Conservation (phyloP, 768 basidiomycete species). For the Macrolepiota albuminosa region DNA sequence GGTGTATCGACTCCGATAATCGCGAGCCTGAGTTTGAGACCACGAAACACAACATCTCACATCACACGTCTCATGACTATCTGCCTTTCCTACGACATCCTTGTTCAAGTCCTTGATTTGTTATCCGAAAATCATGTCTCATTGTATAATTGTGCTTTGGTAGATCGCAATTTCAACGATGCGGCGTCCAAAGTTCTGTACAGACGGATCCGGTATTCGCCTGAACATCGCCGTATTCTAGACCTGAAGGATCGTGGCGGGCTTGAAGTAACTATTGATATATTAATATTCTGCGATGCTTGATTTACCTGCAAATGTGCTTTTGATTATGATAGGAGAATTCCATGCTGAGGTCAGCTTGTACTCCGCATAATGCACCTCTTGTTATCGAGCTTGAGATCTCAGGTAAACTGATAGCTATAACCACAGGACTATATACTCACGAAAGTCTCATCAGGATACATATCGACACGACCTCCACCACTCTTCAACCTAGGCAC, state of each 20-base stretch:
- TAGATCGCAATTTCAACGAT: slow-evolving; percentile 39
- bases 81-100: slow-evolving; percentile 29
- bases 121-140: slow-evolving; percentile 29
- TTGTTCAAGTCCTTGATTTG: slow-evolving; percentile 27
- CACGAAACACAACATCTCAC: not conserved
- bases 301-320: not conserved
- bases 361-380: slow-evolving; percentile 31
- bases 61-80: slow-evolving; percentile 1
- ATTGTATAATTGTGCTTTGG: slow-evolving; percentile 38
- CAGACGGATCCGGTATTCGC: slow-evolving; percentile 35
- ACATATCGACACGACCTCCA: slow-evolving; percentile 22
- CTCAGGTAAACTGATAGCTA: slow-evolving; percentile 28
- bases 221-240: slow-evolving; percentile 26
- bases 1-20: not conserved
- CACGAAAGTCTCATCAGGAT: slow-evolving; percentile 13
- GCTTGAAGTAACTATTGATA: slow-evolving; percentile 27
- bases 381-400: slow-evolving; percentile 41
- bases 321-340: slow-evolving; percentile 19
- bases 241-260: slow-evolving; percentile 31
- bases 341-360: slow-evolving; percentile 36
- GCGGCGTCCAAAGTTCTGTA: slow-evolving; percentile 45
- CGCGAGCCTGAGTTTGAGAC: not conserved
- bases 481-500: slow-evolving; percentile 25
- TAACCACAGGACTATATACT: not conserved
- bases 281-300: slow-evolving; percentile 11